Base-by-base conservation (phyloP, 129 eudicot genomes). In the Flaveria robusta region DNA sequence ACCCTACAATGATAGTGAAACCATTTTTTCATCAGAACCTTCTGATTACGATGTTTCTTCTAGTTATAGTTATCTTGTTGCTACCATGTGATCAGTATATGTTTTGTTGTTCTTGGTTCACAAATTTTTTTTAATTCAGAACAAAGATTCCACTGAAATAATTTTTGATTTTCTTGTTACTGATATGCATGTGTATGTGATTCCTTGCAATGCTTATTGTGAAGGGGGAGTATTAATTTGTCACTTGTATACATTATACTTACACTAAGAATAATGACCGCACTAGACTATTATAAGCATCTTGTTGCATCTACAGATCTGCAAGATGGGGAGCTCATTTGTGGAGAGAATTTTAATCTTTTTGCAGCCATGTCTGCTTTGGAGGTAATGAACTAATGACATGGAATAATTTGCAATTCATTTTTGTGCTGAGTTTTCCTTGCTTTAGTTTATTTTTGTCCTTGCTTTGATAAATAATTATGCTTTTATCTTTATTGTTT, bases 281-380 rank as follows among this genome's bases (percentile, higher is more conserved):
- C 58, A 27, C 8, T n/a, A 64, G 75, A 55, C 70, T 66, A 52
- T 24, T 2, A 15, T 26, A 64, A 51, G 54, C 73, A 50, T 71
- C 29, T 37, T 50, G 66, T 46, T 66, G 58, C 62, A 62, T 60
- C 79, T 20, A 46, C 91, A 93, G 98, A 93, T 82, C 93, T 93
- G 81, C 88, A 46, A 81, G 88, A 85, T 76, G 98, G 92, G 47
- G 98, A 93, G 60, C 89, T 93, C 52, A 88, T 93, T 74, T 85
- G 85, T 79, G 98, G 96, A 50, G 97, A 93, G 22, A 90, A 88
- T 82, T 93, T 93, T 58, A 93, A 89, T 87, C 96, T 93, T 69
- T 93, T 93, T 42, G 96, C 98, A 8, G 98, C 98, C 82, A 93
- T 93, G 98, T 93, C 98, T 76, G 98, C 98, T 34, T 85, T 93